These are phyloP conservation scores for Sarcodon sp. DNA, from an alignment of 768 basidiomycete genomes.

Conservation along the genomic window DNA sequence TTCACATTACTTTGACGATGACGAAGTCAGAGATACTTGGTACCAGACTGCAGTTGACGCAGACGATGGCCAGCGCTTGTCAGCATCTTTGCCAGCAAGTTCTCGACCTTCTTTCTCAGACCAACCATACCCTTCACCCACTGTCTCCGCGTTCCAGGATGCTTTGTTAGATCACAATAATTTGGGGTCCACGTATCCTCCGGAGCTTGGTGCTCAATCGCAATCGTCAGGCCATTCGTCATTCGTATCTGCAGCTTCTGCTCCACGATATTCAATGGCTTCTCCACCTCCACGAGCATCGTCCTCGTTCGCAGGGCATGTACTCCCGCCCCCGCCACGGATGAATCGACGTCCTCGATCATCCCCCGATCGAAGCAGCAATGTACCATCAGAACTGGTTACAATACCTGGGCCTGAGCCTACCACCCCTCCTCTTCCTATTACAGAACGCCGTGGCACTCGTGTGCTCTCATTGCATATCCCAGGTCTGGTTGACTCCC, in stretches of 20 bases:
- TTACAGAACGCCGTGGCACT: neutral
- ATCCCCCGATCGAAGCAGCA: constrained; percentile 1
- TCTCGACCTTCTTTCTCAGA: constrained; percentile 50
- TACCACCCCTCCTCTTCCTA: constrained; percentile 1
- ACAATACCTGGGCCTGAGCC: constrained; percentile 7
- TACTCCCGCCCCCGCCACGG: constrained; percentile 42
- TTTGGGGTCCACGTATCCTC: constrained; percentile 3
- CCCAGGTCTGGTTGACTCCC: neutral
- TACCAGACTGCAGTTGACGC: neutral
- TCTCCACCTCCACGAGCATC: constrained; percentile 54
- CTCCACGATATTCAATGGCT: constrained; percentile 10
- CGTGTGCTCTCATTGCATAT: neutral
- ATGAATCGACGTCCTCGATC: constrained; percentile 1
- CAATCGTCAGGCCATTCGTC: constrained; percentile 12
- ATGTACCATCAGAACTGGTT: constrained; percentile 4
- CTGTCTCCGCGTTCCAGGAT: constrained; percentile 72
- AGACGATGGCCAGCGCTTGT: constrained; percentile 12
- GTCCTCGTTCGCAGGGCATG: constrained; percentile 41
- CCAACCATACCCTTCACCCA: constrained; percentile 62
- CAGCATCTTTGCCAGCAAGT: constrained; percentile 27
- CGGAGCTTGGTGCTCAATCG: constrained; percentile 1
- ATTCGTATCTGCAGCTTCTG: constrained; percentile 7
- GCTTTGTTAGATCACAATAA: constrained; percentile 22
- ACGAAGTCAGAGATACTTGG: too few relatives aligned
- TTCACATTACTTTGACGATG: too few relatives aligned